Percentiles rank a stretch among this genome's conserved stretches.
Evolutionary conservation across 192 early-diverging fungal species (phyloP).

Genomic region (Umbelopsis sp.): DNA sequence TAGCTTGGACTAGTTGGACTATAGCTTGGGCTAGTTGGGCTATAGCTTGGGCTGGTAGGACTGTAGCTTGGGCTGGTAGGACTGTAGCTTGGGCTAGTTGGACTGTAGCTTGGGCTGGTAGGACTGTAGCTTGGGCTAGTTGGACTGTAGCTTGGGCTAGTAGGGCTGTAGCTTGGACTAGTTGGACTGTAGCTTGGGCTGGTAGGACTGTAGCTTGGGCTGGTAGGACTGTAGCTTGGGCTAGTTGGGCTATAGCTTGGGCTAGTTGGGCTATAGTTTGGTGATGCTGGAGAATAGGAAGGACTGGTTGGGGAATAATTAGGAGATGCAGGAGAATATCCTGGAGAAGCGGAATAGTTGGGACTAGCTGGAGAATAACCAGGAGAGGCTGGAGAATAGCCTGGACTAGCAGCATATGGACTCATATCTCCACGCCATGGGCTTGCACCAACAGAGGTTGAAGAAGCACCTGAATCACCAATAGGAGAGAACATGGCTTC

Average conservation of each 20-base stretch:
- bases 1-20: conserved; percentile 75
- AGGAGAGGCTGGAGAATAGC: conserved; percentile 72
- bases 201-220: conserved; percentile 76
- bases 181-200: conserved; percentile 79
- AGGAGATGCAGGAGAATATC: conserved; percentile 78
- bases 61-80: conserved; percentile 75
- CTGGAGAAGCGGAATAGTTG: conserved; percentile 61
- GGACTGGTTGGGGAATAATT: conserved; percentile 70
- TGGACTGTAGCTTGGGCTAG: conserved; percentile 76
- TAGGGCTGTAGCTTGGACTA: conserved; percentile 66
- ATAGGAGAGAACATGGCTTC: conserved; percentile 86
- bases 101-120: conserved; percentile 70
- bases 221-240: conserved; percentile 63
- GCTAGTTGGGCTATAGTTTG: conserved; percentile 62
- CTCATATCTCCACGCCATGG: conserved; percentile 48
- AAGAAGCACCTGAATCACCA: conserved; percentile 72
- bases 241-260: conserved; percentile 70
- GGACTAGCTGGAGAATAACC: conserved; percentile 69
- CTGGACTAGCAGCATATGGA: conserved; percentile 46
- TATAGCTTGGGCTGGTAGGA: conserved; percentile 68
- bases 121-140: conserved; percentile 79
- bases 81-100: conserved; percentile 72
- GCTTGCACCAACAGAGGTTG: conserved; percentile 56
- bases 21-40: conserved; percentile 71
- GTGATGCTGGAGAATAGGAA: conserved; percentile 21